A percentile compares a stretch with the other conserved stretches of the same genome.
Evolutionary conservation across 2,329 filamentous ascomycete genomes (phyloP).

Genomic region (Colletotrichum kahawae): DNA sequence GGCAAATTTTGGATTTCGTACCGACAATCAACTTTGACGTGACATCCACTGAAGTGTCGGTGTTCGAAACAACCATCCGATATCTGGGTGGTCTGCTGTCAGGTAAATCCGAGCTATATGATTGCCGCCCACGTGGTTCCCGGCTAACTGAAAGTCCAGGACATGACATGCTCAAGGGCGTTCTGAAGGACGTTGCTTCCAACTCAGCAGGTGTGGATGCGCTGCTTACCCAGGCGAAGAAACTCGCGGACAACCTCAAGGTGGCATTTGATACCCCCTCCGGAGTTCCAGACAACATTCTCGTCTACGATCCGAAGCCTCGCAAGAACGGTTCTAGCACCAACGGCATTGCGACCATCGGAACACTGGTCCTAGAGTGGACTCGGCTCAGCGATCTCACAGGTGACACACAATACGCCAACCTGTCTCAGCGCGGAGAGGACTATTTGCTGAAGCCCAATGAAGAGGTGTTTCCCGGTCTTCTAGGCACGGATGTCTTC

Average conservation of each 20-base stretch:
- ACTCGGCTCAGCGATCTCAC: conserved; percentile 79
- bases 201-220: conserved; percentile 53
- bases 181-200: conserved; percentile 56
- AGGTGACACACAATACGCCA: conserved; percentile 68
- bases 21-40: conserved; percentile 72
- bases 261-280: conserved; percentile 79
- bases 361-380: conserved; percentile 85
- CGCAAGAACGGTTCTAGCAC: conserved; percentile 52
- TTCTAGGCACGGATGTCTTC: conserved; percentile 72
- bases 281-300: conserved; percentile 74
- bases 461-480: conserved; percentile 76
- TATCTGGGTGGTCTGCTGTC: conserved; percentile 84
- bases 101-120: conserved; percentile 43
- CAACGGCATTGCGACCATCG: conserved; percentile 78
- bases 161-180: conserved; percentile 76
- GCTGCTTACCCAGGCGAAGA: conserved; percentile 70
- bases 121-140: neutral
- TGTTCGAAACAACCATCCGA: conserved; percentile 92
- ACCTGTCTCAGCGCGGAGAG: conserved; percentile 71
- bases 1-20: conserved; percentile 74
- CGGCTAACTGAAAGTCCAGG: conserved; percentile 38
- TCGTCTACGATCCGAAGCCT: conserved; percentile 62
- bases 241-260: conserved; percentile 74
- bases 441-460: conserved; percentile 71
- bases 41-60: conserved; percentile 66